Evolutionary conservation across 148 eudicot species (phyloP).

Genomic region (Camellia japonica): DNA sequence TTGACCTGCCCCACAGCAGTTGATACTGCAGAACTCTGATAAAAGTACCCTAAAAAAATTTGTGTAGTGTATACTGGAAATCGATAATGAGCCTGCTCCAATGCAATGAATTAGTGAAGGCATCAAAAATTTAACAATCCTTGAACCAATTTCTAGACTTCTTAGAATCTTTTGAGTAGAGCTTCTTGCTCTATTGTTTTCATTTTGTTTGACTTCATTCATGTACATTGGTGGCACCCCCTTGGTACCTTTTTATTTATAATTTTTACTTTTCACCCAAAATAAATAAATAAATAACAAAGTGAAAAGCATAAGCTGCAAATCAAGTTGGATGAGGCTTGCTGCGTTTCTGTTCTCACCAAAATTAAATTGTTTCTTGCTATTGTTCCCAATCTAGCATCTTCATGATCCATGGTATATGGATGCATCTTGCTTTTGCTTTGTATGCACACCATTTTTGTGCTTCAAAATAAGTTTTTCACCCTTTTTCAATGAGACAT

Average conservation of each 20-base stretch:
- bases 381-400: neutral
- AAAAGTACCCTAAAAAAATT: neutral
- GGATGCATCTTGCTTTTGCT: neutral
- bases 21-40: neutral
- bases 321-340: neutral
- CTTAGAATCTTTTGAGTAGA: too few species aligned
- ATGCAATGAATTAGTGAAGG: neutral
- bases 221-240: too few species aligned
- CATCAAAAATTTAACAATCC: too few species aligned
- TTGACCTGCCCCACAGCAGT: neutral
- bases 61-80: neutral
- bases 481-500: neutral
- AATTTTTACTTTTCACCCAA: too few species aligned
- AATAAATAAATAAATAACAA: too few species aligned
- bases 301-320: neutral
- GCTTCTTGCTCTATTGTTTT: too few species aligned
- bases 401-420: neutral
- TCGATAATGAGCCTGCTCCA: neutral
- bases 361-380: neutral
- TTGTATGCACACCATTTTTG: neutral
- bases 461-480: neutral
- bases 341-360: neutral
- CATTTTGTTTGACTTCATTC: too few species aligned
- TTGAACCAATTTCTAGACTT: too few species aligned
- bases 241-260: too few species aligned